phyloP scores from a whole-genome alignment of 2,329 filamentous ascomycete genomes.

The Cladobotryum mycophilum region DNA sequence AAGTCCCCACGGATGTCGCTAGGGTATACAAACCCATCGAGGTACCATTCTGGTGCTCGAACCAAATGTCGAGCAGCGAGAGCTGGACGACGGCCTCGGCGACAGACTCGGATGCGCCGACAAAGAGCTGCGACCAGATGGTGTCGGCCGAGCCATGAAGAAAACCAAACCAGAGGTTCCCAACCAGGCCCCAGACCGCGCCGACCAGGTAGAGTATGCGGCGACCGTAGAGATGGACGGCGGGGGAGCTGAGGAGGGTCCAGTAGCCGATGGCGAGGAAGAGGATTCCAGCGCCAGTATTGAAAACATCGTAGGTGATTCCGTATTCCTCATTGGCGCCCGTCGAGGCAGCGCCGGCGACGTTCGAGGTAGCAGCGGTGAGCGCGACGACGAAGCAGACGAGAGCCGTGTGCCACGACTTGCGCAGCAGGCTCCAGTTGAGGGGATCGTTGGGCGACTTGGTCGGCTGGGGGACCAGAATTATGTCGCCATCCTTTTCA shows the following conservation, averaged over 20 bases:
- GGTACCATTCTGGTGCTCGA: slow-evolving; percentile 49
- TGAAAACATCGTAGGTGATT: slow-evolving; percentile 46
- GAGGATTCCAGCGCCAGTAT: slow-evolving; percentile 50
- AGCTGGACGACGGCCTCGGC: slow-evolving; percentile 51
- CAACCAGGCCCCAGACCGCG: slow-evolving; percentile 41
- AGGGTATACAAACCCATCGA: slow-evolving; percentile 50
- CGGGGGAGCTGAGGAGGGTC: slow-evolving; percentile 46
- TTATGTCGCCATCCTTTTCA: slow-evolving; percentile 36
- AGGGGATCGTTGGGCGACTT: slow-evolving; percentile 46
- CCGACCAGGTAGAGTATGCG: slow-evolving; percentile 49
- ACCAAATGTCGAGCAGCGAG: slow-evolving; percentile 52
- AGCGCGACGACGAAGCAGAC: slow-evolving; percentile 48
- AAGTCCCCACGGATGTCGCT: slow-evolving; percentile 50
- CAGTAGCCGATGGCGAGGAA: slow-evolving; percentile 52
- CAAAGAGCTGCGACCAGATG: slow-evolving; percentile 51
- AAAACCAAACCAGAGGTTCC: slow-evolving; percentile 48
- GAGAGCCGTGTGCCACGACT: slow-evolving; percentile 44
- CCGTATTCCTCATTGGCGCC: slow-evolving; percentile 44
- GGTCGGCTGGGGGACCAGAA: slow-evolving; percentile 48
- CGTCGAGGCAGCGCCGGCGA: slow-evolving; percentile 45
- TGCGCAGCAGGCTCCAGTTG: slow-evolving; percentile 42
- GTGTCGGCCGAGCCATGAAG: slow-evolving; percentile 38
- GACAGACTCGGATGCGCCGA: slow-evolving; percentile 50
- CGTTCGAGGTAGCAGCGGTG: slow-evolving; percentile 51
- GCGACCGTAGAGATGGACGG: slow-evolving; percentile 48